Conservation (phyloP, 495 filamentous ascomycete species). For the Penicillium ochrochloron region DNA sequence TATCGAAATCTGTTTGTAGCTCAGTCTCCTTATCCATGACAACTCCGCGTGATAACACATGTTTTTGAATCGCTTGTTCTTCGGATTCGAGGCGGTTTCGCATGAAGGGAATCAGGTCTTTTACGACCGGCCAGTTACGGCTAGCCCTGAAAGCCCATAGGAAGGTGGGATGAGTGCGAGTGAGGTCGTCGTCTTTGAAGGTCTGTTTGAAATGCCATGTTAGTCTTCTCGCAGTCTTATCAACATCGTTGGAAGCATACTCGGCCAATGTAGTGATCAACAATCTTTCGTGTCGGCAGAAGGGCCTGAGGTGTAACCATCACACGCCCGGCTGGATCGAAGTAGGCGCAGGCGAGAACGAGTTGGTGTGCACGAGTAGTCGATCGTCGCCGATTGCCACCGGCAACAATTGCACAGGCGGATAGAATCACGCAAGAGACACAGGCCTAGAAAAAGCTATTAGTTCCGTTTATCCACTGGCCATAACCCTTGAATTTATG, state of each 20-base stretch:
- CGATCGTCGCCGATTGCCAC: slow-evolving; percentile 57
- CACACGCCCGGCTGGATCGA: slow-evolving; percentile 73
- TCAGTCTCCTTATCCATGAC: slow-evolving; percentile 45
- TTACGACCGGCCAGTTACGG: slow-evolving; percentile 72
- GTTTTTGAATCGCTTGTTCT: slow-evolving; percentile 35
- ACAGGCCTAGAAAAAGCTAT: slow-evolving; percentile 50
- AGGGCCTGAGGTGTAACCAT: slow-evolving; percentile 80
- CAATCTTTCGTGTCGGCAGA: slow-evolving; percentile 82
- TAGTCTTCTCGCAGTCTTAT: neutral
- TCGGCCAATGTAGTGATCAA: slow-evolving; percentile 73
- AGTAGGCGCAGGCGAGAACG: slow-evolving; percentile 74
- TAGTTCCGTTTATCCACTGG: slow-evolving; percentile 12
- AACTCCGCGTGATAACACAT: slow-evolving; percentile 45
- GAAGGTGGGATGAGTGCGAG: slow-evolving; percentile 77
- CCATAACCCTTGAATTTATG: neutral
- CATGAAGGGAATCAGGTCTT: slow-evolving; percentile 72
- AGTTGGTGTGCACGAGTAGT: slow-evolving; percentile 75
- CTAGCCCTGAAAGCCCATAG: slow-evolving; percentile 86
- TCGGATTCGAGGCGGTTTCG: slow-evolving; percentile 56
- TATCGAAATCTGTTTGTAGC: slow-evolving; percentile 64
- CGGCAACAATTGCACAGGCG: slow-evolving; percentile 59
- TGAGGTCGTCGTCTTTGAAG: slow-evolving; percentile 74
- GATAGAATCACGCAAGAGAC: slow-evolving; percentile 63
- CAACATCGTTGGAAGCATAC: slow-evolving; percentile 37
- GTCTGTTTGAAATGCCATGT: slow-evolving; percentile 46